phyloP scores from a whole-genome alignment of 352 stramenopile species.

The Elongisporangium undulatum region DNA sequence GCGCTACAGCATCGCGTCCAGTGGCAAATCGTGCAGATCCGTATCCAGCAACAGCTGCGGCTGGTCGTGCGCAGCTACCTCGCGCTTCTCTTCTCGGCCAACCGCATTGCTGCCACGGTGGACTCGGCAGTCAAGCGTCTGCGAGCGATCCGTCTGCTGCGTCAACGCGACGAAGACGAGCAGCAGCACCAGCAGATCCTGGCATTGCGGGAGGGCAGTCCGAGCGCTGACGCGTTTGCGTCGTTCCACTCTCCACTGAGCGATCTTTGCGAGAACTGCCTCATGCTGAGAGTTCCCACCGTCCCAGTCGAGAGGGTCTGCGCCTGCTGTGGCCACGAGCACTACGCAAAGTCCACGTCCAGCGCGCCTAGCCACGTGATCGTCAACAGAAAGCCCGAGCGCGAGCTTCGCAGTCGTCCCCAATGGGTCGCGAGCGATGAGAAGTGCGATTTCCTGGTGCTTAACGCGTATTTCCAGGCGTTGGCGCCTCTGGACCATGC shows the following conservation, averaged over 20 bases:
- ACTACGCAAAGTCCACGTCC: conserved; percentile 25
- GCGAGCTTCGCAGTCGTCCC: background rate
- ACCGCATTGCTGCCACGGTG: conserved; percentile 19
- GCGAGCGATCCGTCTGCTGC: conserved; percentile 17
- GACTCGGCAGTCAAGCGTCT: conserved; percentile 24
- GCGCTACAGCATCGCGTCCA: conserved; percentile 19
- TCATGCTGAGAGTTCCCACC: conserved; percentile 13
- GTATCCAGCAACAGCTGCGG: conserved; percentile 22
- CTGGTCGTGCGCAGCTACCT: conserved; percentile 35
- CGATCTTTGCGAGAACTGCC: conserved; percentile 42
- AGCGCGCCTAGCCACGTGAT: background rate
- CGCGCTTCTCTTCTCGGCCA: conserved; percentile 19
- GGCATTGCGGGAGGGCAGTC: background rate
- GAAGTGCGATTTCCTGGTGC: conserved; percentile 37
- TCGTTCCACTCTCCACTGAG: conserved; percentile 43
- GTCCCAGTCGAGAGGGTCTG: conserved; percentile 8
- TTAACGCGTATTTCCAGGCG: conserved; percentile 47
- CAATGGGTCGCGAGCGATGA: conserved; percentile 18
- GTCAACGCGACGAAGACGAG: conserved; percentile 14
- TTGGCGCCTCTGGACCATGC: conserved; percentile 33
- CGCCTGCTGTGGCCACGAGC: conserved; percentile 24
- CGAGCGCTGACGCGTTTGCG: conserved; percentile 19
- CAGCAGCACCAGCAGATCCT: background rate
- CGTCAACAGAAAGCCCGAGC: background rate
- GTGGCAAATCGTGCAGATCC: conserved; percentile 18